A percentile compares a stretch with the other conserved stretches of the same genome.
These are phyloP conservation scores for Fusarium avenaceum DNA, from an alignment of 2,329 filamentous ascomycete genomes.

Conservation along the genomic window DNA sequence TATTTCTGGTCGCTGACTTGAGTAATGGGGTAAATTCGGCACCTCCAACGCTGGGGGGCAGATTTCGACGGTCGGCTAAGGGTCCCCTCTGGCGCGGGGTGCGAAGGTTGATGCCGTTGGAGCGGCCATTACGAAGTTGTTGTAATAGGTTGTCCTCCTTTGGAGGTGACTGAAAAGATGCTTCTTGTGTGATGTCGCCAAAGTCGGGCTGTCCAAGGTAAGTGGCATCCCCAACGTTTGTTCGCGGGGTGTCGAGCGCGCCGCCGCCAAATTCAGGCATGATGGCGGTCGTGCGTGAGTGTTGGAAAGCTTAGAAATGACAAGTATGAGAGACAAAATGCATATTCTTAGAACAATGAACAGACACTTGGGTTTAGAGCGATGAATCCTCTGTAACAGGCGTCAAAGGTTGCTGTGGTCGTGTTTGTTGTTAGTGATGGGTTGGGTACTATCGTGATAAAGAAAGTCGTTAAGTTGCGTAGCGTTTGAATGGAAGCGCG, in stretches of 20 bases:
- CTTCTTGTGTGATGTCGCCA: constrained; percentile 84
- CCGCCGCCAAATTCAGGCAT: constrained; percentile 75
- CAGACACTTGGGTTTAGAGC: constrained; percentile 6
- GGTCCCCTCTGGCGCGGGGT: constrained; percentile 81
- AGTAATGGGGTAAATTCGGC: constrained; percentile 95
- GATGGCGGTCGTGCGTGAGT: constrained; percentile 40
- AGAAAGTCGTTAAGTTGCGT: constrained; percentile 35
- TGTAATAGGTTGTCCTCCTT: constrained; percentile 79
- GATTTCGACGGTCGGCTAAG: constrained; percentile 78
- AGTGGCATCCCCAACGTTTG: constrained; percentile 86
- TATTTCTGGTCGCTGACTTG: constrained; percentile 82
- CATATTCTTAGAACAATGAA: constrained; percentile 38
- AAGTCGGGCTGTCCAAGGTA: constrained; percentile 81
- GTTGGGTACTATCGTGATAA: constrained; percentile 32
- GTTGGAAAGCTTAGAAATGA: constrained; percentile 40
- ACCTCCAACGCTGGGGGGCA: constrained; percentile 73
- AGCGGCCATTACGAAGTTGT: constrained; percentile 77
- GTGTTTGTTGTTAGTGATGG: constrained; percentile 42
- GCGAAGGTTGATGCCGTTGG: constrained; percentile 69
- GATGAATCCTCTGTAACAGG: constrained; percentile 5
- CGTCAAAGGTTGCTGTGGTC: constrained; percentile 19
- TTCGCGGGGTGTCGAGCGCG: constrained; percentile 87
- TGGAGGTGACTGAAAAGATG: constrained; percentile 85
- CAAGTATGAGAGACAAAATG: constrained; percentile 30
- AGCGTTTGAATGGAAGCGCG: constrained; percentile 41